These are phyloP conservation scores for Salvia hispanica DNA, from an alignment of 257 asterid genomes.

Conservation along the genomic window DNA sequence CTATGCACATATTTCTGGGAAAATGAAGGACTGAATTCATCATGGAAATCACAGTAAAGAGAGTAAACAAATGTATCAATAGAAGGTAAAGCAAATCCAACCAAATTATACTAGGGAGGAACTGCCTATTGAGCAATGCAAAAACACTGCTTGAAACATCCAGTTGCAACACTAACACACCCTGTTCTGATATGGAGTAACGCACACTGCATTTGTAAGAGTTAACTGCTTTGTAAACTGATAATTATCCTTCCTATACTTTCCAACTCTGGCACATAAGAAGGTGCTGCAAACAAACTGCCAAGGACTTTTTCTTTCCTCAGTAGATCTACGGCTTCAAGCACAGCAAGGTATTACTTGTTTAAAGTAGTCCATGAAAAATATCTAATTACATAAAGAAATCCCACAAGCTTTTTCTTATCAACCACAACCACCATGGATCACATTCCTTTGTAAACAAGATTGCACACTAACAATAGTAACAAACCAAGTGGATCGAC, in stretches of 20 bases:
- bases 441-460: constrained; percentile 7
- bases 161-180: no score
- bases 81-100: not conserved
- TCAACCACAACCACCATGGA: constrained; percentile 11
- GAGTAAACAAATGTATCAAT: no score
- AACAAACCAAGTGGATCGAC: no score
- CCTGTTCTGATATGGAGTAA: not conserved
- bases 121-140: not conserved
- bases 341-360: not conserved
- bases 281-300: not conserved
- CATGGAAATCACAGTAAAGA: not conserved
- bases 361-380: not conserved
- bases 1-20: not conserved
- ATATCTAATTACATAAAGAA: not conserved
- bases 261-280: no score
- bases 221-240: not conserved
- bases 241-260: not conserved
- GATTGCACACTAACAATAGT: not conserved
- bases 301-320: not conserved
- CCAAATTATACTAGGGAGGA: not conserved
- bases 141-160: not conserved
- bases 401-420: not conserved
- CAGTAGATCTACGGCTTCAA: not conserved
- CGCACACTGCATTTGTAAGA: not conserved
- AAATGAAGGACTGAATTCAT: not conserved